Evolutionary conservation across 2,329 filamentous ascomycete species (phyloP).

Genomic region (Phialophora expanda): DNA sequence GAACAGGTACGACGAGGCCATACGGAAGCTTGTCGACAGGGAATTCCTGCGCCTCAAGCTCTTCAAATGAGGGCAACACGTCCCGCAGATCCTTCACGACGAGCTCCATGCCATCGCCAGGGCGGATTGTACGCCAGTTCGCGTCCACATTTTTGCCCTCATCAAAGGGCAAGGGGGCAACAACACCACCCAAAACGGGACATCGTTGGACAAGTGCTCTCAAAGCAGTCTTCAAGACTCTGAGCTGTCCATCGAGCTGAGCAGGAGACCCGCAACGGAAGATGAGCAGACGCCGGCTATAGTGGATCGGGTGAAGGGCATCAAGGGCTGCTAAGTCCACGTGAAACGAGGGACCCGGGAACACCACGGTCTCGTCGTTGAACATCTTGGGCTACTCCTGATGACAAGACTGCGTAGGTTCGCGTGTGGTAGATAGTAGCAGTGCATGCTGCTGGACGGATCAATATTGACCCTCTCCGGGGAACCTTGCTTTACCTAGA

Average conservation of each 20-base stretch:
- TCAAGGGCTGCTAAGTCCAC: slow-evolving; percentile 17
- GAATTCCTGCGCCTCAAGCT: slow-evolving; percentile 14
- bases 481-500: no score
- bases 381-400: background rate
- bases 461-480: no score
- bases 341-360: slow-evolving; percentile 11
- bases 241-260: slow-evolving; percentile 17
- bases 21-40: slow-evolving; percentile 5
- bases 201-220: slow-evolving; percentile 11
- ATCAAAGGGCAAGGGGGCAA: slow-evolving; percentile 6
- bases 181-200: slow-evolving; percentile 10
- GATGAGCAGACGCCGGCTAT: slow-evolving; percentile 21
- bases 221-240: slow-evolving; percentile 12
- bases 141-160: slow-evolving; percentile 6
- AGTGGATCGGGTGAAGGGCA: slow-evolving; percentile 20
- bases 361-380: background rate
- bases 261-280: slow-evolving; percentile 14
- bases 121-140: slow-evolving; percentile 18
- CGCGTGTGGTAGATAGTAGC: background rate
- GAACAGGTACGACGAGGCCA: slow-evolving; percentile 16
- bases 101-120: slow-evolving; percentile 15
- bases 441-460: background rate
- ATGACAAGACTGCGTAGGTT: background rate
- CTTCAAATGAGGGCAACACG: slow-evolving; percentile 10
- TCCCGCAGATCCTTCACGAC: slow-evolving; percentile 13